phyloP scores from a whole-genome alignment of 169 alveolate species.

The Plasmodium vivax region DNA sequence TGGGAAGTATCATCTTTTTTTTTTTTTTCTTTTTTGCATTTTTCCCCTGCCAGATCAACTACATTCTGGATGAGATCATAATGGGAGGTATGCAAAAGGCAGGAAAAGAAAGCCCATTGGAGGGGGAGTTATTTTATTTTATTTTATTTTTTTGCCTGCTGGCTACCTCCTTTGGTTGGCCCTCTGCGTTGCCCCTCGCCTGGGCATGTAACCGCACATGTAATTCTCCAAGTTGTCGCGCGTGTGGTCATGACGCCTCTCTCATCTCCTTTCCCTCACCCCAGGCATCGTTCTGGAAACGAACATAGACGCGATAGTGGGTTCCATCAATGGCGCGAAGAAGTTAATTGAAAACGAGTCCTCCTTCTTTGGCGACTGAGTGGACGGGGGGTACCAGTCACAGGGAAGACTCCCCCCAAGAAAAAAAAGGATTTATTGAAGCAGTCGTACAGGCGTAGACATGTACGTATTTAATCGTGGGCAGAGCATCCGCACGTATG shows the following conservation, averaged over 20 bases:
- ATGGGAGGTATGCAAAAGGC: conserved; percentile 87
- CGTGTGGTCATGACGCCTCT: not conserved
- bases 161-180: not conserved
- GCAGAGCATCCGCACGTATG: not conserved
- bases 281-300: conserved; percentile 67
- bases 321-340: conserved; percentile 65
- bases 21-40: not conserved
- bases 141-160: not conserved
- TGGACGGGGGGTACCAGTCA: not conserved
- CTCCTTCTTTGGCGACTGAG: conserved; percentile 59
- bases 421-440: not conserved
- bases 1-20: not conserved
- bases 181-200: not conserved
- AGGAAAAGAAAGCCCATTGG: not conserved
- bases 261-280: not conserved
- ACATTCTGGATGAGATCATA: conserved; percentile 91
- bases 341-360: conserved; percentile 66
- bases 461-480: not conserved
- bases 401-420: not conserved
- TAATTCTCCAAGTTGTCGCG: not conserved
- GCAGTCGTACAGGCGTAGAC: not conserved
- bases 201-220: not conserved
- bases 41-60: conserved; percentile 80
- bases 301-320: conserved; percentile 55
- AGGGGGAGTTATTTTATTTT: not conserved